These are phyloP conservation scores for Blepharisma undulans DNA, from an alignment of 169 alveolate genomes.

Conservation along the genomic window DNA sequence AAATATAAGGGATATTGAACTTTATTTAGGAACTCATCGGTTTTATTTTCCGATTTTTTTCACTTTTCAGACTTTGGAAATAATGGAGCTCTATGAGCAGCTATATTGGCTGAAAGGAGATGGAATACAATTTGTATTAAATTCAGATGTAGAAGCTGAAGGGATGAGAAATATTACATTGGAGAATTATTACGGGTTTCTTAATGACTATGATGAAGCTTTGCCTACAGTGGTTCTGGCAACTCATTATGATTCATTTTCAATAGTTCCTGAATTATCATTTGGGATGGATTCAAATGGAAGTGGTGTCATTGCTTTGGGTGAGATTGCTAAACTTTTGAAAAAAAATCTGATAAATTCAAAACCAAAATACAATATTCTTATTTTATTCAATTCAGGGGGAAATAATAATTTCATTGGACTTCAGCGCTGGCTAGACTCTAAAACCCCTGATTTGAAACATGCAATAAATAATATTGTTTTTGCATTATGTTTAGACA, in stretches of 20 bases:
- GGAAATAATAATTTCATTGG: conserved; percentile 62
- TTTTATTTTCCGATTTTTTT: conserved; percentile 60
- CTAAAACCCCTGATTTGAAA: conserved; percentile 42
- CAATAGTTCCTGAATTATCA: conserved; percentile 54
- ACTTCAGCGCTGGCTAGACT: conserved; percentile 42
- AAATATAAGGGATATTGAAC: conserved; percentile 42
- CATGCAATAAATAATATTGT: conserved; percentile 48
- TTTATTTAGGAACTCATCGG: conserved; percentile 43
- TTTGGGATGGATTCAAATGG: conserved; percentile 61
- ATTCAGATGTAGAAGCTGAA: conserved; percentile 45
- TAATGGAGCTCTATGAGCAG: conserved; percentile 18
- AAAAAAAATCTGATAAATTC: conserved; percentile 36
- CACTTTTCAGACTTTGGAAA: conserved; percentile 47
- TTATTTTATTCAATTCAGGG: conserved; percentile 51
- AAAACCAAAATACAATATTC: conserved; percentile 48
- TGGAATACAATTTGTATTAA: conserved; percentile 39
- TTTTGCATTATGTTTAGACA: conserved; percentile 62
- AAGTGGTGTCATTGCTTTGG: conserved; percentile 56
- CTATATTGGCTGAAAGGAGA: neutral
- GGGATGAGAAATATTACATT: conserved; percentile 42
- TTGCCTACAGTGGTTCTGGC: conserved; percentile 59
- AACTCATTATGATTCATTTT: conserved; percentile 60
- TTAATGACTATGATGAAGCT: conserved; percentile 44
- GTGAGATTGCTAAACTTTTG: conserved; percentile 51
- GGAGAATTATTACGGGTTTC: conserved; percentile 64